phyloP scores from a whole-genome alignment of 345 rosid genomes.

The Cardamine chenopodiifolia region DNA sequence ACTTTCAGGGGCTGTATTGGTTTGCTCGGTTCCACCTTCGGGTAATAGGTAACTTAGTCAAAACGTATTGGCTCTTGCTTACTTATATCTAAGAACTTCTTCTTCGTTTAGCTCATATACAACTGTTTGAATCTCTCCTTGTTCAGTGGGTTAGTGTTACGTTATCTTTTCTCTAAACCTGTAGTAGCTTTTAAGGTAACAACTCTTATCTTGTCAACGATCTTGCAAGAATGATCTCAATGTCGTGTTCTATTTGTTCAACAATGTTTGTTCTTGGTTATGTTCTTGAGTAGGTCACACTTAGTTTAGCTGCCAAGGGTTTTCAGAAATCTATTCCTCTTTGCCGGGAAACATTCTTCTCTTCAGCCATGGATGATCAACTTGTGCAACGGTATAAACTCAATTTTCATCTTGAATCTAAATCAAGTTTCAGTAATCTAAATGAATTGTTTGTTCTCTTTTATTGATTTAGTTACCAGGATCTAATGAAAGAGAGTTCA shows the following conservation, averaged over 20 bases:
- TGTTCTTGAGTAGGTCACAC: conserved; percentile 64
- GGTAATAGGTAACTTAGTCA: conserved; percentile 75
- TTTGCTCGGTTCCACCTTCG: conserved; percentile 93
- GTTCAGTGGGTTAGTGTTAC: conserved; percentile 78
- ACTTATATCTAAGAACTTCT: conserved; percentile 1
- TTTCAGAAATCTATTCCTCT: conserved; percentile 82
- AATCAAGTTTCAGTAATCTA: neutral
- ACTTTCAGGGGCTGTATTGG: conserved; percentile 66
- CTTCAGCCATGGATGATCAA: conserved; percentile 75
- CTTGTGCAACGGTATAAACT: conserved; percentile 63
- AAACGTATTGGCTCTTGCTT: neutral
- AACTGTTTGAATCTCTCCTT: conserved; percentile 26
- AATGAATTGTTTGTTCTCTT: conserved; percentile 6
- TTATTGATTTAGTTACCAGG: conserved; percentile 64
- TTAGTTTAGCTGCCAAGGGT: conserved; percentile 85
- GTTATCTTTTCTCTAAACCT: conserved; percentile 88
- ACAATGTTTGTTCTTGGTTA: neutral
- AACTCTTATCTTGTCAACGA: neutral
- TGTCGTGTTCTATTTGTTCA: conserved; percentile 5
- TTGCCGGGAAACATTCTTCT: conserved; percentile 86
- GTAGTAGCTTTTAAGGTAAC: conserved; percentile 84
- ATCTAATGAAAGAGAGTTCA: conserved; percentile 77
- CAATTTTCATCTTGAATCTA: neutral
- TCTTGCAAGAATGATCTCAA: neutral
- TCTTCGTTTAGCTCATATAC: conserved; percentile 3